phyloP scores from a whole-genome alignment of 1,284 basidiomycete species.

The Heliocybe sulcata region DNA sequence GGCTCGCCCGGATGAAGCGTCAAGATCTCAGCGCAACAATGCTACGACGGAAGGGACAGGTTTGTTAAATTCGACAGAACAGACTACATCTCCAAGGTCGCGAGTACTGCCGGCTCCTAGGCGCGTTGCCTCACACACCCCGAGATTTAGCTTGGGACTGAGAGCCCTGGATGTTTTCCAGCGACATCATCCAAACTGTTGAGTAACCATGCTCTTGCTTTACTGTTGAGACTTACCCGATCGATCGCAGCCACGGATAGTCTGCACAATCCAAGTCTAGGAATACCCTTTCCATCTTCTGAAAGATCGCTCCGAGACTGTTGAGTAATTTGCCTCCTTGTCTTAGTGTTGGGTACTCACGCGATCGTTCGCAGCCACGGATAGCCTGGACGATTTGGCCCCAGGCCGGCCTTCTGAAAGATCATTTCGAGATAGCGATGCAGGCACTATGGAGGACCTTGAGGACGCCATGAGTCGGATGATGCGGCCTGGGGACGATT shows the following conservation, averaged over 20 bases:
- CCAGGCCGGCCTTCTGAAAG: neutral
- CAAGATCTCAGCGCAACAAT: neutral
- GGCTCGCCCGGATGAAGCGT: neutral
- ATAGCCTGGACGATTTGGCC: too few relatives aligned
- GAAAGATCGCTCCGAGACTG: slow-evolving; percentile 4
- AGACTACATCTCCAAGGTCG: neutral
- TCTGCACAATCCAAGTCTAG: neutral
- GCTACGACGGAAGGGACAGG: neutral
- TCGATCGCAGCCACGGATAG: neutral
- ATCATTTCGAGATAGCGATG: slow-evolving; percentile 1
- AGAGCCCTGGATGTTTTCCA: neutral
- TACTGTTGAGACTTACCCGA: neutral
- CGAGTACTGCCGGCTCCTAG: neutral
- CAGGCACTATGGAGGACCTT: neutral
- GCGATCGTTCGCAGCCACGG: too few relatives aligned
- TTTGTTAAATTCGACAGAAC: neutral
- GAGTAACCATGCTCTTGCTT: neutral
- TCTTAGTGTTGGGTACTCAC: too few relatives aligned
- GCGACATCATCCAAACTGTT: neutral
- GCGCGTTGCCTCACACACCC: neutral
- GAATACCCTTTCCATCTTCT: neutral
- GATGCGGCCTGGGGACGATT: too few relatives aligned
- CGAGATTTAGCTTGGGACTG: neutral
- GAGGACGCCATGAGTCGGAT: neutral
- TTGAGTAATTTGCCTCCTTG: too few relatives aligned